Base-by-base conservation (phyloP, 495 filamentous ascomycete genomes). In the Aspergillus incahuasiensis region DNA sequence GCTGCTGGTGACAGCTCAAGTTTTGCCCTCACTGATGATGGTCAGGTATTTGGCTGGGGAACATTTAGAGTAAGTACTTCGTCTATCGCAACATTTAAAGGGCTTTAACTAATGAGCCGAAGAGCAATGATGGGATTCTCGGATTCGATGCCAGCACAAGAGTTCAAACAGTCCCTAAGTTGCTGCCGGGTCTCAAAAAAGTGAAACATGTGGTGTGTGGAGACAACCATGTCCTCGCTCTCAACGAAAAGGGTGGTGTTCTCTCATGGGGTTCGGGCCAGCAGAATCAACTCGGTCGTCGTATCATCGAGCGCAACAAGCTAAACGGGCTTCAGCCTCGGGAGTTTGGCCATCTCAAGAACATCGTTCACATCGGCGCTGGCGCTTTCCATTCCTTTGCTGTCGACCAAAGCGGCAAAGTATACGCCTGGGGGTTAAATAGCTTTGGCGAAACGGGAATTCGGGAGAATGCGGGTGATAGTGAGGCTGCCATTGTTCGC, bases 361-460 rank as follows among this genome's bases (percentile, higher is more conserved):
- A 77, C 34, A 81, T 84, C 43, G 71, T 70, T 8, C 68, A 74
- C 42, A 78, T 88, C 43, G 76, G 68, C 38, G 77, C 71, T 59
- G 84, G 82, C 32, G 70, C 73, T 35, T 80, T 80, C 64, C 83
- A 85, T 71, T 78, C 76, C 39, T 85, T 96, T 60, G 89, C 90
- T 40, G 77, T 96, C 55, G 84, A 87, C 70, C 75, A 79, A 18
- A 79, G 85, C 38, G 85, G 82, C 32, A 79, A 85, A 28, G 84
- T 94, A 54, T 92, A 82, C 69, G 77, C 85, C 19, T 97, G 91
- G 90, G 92, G 92, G 6, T 71, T 91, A 34, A 97, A 96, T 73
- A 89, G 85, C 66, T 95, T 87, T 65, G 88, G 86, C 44, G 85
- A 92, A 68, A 89, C 86, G 9, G 94, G 89, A 42, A 79, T 90